Percentiles rank a stretch among this genome's conserved stretches.
phyloP scores from a whole-genome alignment of 352 stramenopile genomes.

The Pythium myriotylum region DNA sequence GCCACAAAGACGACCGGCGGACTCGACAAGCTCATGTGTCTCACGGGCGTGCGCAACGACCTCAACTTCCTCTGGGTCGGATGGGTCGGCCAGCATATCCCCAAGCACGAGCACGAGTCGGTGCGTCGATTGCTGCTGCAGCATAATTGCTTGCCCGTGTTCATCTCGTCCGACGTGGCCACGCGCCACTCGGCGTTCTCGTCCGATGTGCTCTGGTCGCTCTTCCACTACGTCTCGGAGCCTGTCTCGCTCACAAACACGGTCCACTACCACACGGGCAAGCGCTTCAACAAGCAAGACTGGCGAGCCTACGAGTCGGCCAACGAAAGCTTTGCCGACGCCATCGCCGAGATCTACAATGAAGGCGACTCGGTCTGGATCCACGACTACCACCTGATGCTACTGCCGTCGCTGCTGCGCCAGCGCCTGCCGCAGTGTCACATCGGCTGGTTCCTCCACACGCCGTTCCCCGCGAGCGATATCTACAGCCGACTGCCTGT shows the following conservation, averaged over 20 bases:
- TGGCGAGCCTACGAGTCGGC: constrained; percentile 89
- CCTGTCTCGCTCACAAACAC: constrained; percentile 45
- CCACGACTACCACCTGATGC: constrained; percentile 91
- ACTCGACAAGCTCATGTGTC: constrained; percentile 83
- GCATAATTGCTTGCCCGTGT: constrained; percentile 89
- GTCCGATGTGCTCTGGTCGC: constrained; percentile 90
- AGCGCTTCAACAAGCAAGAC: constrained; percentile 88
- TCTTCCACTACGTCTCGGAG: constrained; percentile 91
- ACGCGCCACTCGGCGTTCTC: constrained; percentile 88
- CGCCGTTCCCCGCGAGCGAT: constrained; percentile 84
- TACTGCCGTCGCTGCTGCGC: constrained; percentile 82
- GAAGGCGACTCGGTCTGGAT: constrained; percentile 90
- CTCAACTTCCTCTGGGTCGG: constrained; percentile 88
- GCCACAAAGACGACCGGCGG: constrained; percentile 86
- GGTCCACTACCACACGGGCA: constrained; percentile 52
- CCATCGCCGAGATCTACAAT: constrained; percentile 86
- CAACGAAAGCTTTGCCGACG: constrained; percentile 86
- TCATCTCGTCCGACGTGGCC: constrained; percentile 81
- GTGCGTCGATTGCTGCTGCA: constrained; percentile 75
- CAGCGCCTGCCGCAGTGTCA: constrained; percentile 69
- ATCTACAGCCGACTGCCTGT: constrained; percentile 87
- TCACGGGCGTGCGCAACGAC: constrained; percentile 65
- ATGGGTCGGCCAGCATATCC: constrained; percentile 88
- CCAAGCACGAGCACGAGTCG: constrained; percentile 77
- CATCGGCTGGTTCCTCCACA: constrained; percentile 91